Base-by-base conservation (phyloP, 768 basidiomycete genomes). In the Podaxis sp. region DNA sequence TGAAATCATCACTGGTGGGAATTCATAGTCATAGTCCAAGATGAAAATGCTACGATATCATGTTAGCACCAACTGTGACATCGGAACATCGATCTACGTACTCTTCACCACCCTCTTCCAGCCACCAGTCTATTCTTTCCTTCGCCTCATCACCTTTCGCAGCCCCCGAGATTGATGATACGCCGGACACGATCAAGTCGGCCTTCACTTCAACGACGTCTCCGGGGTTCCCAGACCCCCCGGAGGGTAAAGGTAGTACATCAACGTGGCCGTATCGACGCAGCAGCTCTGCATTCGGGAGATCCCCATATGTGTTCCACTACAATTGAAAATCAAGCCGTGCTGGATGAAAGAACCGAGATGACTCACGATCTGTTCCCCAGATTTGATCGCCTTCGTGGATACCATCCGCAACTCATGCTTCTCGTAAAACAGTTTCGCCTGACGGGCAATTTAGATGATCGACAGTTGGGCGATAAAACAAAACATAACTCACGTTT, bases 291-390 rank as follows among this genome's bases (percentile, higher is more conserved):
- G 91, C 85, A 70, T 98, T 98, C 4, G 96, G 94, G 1, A 86
- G 89, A 69, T 96, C 91, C 27, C 90, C 93, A 72, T 98, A 99
- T 0, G 96, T 98, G 73, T 98, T 98, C 85, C 89, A 94, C 94
- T 96, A 66, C 2, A 53, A 22, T 33, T 47, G 29, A 22, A 33
- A 22, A 33, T 63, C 29, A 63, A 47, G 65, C 55, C 61, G 50
- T 58, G 46, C 53, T 15, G 36, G 33, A 57, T 64, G 51, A 49
- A 27, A 57, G 64, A 55, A 37, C 38, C 52, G 46, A 25, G 57
- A 54, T 33, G 43, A 77, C 88, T 67, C 68, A 95, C 95, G 54
- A 99, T 95, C 73, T 98, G 96, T 66, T 91, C 89, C 1, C 93
- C 94, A 15, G 81, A 76, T 61, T 79, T 77, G 65, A 98, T 93